A percentile compares a stretch with the other conserved stretches of the same genome.
Evolutionary conservation across 192 early-diverging fungal species (phyloP).

Genomic region (Linnemannia schmuckeri): DNA sequence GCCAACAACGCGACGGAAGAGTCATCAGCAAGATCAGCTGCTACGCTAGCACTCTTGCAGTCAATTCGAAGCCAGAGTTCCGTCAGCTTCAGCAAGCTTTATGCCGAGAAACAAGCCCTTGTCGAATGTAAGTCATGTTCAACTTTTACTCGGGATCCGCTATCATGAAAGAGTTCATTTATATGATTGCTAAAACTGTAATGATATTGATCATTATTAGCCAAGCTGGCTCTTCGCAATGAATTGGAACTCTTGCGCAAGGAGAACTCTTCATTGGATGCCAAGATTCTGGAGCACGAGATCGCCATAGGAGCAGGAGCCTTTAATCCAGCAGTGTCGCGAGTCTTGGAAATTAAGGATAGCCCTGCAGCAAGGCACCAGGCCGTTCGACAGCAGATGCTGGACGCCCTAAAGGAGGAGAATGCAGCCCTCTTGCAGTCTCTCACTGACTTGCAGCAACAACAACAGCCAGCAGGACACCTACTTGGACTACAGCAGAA

Average conservation of each 20-base stretch:
- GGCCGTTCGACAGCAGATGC: conserved; percentile 76
- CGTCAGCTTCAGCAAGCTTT: conserved; percentile 15
- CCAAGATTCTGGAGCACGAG: conserved; percentile 70
- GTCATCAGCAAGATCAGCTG: not conserved
- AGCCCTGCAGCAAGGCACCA: conserved; percentile 79
- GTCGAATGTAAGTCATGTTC: conserved; percentile 27
- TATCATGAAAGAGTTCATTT: not conserved
- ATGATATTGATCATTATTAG: not conserved
- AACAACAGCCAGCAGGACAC: conserved; percentile 6
- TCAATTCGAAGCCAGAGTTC: conserved; percentile 10
- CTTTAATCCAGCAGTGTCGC: conserved; percentile 69
- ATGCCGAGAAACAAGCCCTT: conserved; percentile 20
- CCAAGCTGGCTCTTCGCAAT: conserved; percentile 15
- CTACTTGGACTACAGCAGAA: not conserved
- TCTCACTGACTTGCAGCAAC: conserved; percentile 48
- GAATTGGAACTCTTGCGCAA: conserved; percentile 38
- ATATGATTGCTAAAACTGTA: not conserved
- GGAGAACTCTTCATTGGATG: conserved; percentile 62
- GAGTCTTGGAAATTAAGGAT: conserved; percentile 80
- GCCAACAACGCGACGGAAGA: not conserved
- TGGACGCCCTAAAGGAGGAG: conserved; percentile 76
- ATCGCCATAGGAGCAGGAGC: conserved; percentile 73
- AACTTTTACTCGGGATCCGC: not conserved
- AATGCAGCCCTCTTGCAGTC: conserved; percentile 70
- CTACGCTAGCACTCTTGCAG: conserved; percentile 12